These are phyloP conservation scores for Dipodascus albidus DNA, from an alignment of 805 yeast species.

Conservation along the genomic window DNA sequence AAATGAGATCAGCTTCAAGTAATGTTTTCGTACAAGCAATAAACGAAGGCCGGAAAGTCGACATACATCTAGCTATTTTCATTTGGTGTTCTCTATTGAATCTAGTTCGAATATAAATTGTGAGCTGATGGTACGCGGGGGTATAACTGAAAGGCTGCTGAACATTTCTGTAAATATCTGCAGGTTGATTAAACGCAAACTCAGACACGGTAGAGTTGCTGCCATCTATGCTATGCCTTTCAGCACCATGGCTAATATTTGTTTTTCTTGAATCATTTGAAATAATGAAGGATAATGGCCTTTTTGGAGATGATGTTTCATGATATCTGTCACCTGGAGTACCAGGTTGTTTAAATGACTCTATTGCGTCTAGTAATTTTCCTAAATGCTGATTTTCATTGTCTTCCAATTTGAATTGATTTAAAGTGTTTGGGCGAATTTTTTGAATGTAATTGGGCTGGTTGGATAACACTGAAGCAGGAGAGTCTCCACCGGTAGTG, in stretches of 20 bases:
- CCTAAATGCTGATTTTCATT: neutral
- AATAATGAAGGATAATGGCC: slow-evolving; percentile 20
- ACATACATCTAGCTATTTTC: slow-evolving; percentile 77
- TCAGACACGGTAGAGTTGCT: neutral
- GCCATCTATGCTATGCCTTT: neutral
- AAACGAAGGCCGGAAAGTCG: slow-evolving; percentile 83
- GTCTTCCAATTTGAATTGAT: slow-evolving; percentile 1
- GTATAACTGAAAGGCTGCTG: slow-evolving; percentile 76
- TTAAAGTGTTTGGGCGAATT: neutral
- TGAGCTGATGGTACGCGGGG: slow-evolving; percentile 76
- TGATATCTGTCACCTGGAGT: slow-evolving; percentile 14
- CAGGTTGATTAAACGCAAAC: slow-evolving; percentile 10
- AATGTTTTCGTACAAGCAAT: slow-evolving; percentile 84
- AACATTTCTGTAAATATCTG: slow-evolving; percentile 53
- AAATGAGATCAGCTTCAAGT: slow-evolving; percentile 82
- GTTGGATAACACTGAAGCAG: neutral
- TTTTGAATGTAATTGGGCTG: neutral
- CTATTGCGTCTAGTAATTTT: slow-evolving; percentile 10
- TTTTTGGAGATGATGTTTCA: slow-evolving; percentile 11
- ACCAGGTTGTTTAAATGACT: slow-evolving; percentile 3
- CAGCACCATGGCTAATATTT: neutral
- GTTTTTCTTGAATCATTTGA: slow-evolving; percentile 6
- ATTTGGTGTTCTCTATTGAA: slow-evolving; percentile 62
- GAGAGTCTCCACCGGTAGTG: neutral
- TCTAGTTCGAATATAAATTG: slow-evolving; percentile 58